phyloP scores from a whole-genome alignment of 2,329 filamentous ascomycete genomes.

The Cladophialophora carrionii region DNA sequence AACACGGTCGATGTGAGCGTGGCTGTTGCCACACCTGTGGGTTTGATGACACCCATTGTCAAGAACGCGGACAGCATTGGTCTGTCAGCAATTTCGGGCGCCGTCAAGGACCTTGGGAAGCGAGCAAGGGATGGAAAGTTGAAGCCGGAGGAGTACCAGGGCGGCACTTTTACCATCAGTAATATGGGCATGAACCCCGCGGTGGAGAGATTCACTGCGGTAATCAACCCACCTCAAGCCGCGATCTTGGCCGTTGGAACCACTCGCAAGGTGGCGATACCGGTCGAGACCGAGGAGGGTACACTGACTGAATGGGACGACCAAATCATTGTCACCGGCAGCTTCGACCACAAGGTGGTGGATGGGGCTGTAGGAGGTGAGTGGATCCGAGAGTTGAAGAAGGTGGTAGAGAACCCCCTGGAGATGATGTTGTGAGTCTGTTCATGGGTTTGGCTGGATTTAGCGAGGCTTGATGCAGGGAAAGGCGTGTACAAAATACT shows the following conservation, averaged over 20 bases:
- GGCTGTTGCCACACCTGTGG: conserved; percentile 87
- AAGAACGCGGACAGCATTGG: conserved; percentile 84
- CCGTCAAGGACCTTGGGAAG: conserved; percentile 96
- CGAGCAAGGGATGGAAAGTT: conserved; percentile 95
- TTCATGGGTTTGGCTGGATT: conserved; percentile 31
- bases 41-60: conserved; percentile 97
- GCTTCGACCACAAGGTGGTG: conserved; percentile 99
- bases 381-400: conserved; percentile 97
- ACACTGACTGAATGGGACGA: conserved; percentile 88
- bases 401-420: conserved; percentile 94
- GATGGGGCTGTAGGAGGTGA: conserved; percentile 95
- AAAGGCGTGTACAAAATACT: conserved; percentile 36
- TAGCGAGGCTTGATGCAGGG: conserved; percentile 35
- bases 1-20: conserved; percentile 93
- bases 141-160: conserved; percentile 99
- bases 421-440: conserved; percentile 79
- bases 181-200: conserved; percentile 99
- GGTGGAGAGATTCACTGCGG: conserved; percentile 94
- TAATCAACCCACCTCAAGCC: conserved; percentile 98
- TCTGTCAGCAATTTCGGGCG: conserved; percentile 80
- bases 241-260: conserved; percentile 94
- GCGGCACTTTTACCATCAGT: conserved; percentile 97
- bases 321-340: conserved; percentile 90
- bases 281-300: conserved; percentile 81
- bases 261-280: conserved; percentile 91